Base-by-base conservation (phyloP, 495 filamentous ascomycete species). In the Penicillium coprophilum region DNA sequence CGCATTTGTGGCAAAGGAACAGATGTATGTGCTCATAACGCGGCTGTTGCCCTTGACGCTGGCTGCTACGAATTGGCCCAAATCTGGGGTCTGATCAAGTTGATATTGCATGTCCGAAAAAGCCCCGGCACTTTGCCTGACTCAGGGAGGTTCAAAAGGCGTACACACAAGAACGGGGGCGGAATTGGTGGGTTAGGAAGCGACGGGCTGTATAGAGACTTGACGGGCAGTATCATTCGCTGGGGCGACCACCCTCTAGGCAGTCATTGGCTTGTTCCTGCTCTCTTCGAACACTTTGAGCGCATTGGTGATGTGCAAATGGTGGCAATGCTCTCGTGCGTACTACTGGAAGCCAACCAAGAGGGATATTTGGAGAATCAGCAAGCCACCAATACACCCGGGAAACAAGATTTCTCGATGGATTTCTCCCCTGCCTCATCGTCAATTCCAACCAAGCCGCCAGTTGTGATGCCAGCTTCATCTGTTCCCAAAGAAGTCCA, bases 321-420 rank as follows among this genome's bases (percentile, higher is more conserved):
- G 92, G 77, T 96, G 17, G 93, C 91, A 32, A 96, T 96, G 92
- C 80, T 97, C 12, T 87, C 92, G 1, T 96, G 92, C 66, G 85
- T 96, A 43, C 87, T 97, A 53, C 84, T 84, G 47, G 89, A 95
- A 55, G 79, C 84, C 12, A 72, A 69, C 50, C 55, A 58, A 7
- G 71, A 70, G 36, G 60, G 52, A 11, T 49, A 41, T 8, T 53
- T 61, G 58, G 62, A 62, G 46, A 57, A 49, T 30, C 50, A 39
- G 46, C 64, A 36, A 65, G 59, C 36, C 17, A 54, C 62, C 7
- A 45, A 31, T 20, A 52, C 39, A 5, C 50, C 50, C 10, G 63
- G 66, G 8, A 60, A 71, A n/a, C 62, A 55, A n/a, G 60, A 56
- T 6, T 71, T 72, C 41, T 65, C 75, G 8, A 43, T 73, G 24